phyloP scores from a whole-genome alignment of 129 eudicot genomes.

The Flaveria trinervia region DNA sequence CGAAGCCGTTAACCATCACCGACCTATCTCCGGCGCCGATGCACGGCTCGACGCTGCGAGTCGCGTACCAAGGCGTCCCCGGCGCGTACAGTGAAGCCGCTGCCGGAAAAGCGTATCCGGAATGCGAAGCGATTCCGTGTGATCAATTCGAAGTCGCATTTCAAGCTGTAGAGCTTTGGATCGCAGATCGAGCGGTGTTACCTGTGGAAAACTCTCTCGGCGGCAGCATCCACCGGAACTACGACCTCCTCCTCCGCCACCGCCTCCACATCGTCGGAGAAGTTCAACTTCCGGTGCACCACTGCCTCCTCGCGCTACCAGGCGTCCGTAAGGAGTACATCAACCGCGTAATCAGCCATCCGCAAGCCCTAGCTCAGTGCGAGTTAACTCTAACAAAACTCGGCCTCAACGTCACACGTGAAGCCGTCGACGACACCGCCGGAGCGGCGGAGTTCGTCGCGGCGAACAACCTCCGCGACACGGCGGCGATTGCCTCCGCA shows the following conservation, averaged over 20 bases:
- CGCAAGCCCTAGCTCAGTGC: constrained; percentile 93
- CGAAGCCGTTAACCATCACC: constrained; percentile 67
- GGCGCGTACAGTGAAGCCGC: constrained; percentile 99
- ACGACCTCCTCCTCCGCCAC: constrained; percentile 89
- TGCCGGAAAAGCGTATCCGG: constrained; percentile 91
- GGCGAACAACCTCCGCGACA: constrained; percentile 60
- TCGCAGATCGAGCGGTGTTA: constrained; percentile 83
- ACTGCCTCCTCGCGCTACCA: constrained; percentile 79
- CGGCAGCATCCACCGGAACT: constrained; percentile 89
- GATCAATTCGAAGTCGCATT: constrained; percentile 98
- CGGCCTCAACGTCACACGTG: constrained; percentile 65
- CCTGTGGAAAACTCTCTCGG: constrained; percentile 94
- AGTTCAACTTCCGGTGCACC: constrained; percentile 86
- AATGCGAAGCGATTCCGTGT: constrained; percentile 88
- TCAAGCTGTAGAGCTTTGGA: constrained; percentile 91
- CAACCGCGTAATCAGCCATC: constrained; percentile 82
- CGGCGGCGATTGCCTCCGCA: constrained; percentile 91
- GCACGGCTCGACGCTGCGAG: constrained; percentile 83
- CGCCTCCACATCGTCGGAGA: constrained; percentile 95
- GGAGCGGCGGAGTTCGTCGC: constrained; percentile 94
- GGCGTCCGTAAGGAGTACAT: constrained; percentile 76
- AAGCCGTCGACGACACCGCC: constrained; percentile 97
- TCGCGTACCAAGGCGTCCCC: constrained; percentile 98
- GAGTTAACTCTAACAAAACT: constrained; percentile 76
- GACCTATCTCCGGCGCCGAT: constrained; percentile 91